Percentiles rank a stretch among this genome's conserved stretches.
Evolutionary conservation across 2,329 filamentous ascomycete genomes (phyloP).

Genomic region (Colletotrichum tabaci): DNA sequence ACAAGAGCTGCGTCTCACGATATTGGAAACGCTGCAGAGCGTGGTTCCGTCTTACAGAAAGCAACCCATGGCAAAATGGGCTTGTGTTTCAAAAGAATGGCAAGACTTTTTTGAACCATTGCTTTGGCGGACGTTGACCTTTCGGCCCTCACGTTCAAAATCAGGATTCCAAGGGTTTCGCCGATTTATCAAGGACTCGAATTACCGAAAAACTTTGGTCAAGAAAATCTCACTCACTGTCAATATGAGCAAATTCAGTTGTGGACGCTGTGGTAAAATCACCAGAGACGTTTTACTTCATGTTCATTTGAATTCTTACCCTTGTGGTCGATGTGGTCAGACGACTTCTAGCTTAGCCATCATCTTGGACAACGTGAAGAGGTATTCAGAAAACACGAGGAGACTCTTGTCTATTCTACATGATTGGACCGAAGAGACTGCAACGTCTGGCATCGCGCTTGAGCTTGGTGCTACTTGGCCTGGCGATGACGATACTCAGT

Average conservation of each 20-base stretch:
- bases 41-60: no score
- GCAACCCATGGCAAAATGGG: no score
- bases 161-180: constrained; percentile 4
- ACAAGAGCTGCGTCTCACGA: no score
- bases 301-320: no score
- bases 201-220: not conserved
- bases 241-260: not conserved
- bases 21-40: no score
- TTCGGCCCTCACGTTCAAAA: no score
- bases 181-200: not conserved
- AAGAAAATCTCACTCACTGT: not conserved
- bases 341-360: not conserved
- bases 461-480: not conserved
- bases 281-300: no score
- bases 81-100: no score
- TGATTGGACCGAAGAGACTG: not conserved
- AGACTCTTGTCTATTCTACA: not conserved
- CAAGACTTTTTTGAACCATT: no score
- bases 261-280: not conserved
- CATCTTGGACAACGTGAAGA: not conserved
- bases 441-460: not conserved
- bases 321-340: not conserved
- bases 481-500: not conserved
- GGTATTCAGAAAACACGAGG: constrained; percentile 5
- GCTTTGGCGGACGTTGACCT: no score